phyloP scores from a whole-genome alignment of 129 eudicot species.

The Escallonia rubra region DNA sequence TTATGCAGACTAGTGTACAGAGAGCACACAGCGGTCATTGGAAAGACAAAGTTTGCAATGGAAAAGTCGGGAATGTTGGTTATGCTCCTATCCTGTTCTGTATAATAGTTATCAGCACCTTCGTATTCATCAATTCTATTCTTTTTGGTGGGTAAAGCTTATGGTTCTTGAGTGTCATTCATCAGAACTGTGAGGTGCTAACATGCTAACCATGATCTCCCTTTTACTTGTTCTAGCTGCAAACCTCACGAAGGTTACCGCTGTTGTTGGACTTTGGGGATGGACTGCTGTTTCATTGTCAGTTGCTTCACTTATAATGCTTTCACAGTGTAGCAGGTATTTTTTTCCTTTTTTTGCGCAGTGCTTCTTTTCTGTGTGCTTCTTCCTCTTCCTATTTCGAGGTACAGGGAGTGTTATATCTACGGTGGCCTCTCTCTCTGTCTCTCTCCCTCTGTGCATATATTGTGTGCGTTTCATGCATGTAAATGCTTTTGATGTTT shows the following conservation, averaged over 20 bases:
- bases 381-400: too few relatives aligned
- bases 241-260: constrained; percentile 70
- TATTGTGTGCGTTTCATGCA: too few relatives aligned
- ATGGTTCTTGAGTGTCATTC: neutral
- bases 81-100: constrained; percentile 75
- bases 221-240: constrained; percentile 53
- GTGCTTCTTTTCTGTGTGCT: too few relatives aligned
- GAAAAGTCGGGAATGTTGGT: constrained; percentile 42
- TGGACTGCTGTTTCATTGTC: constrained; percentile 80
- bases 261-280: constrained; percentile 93
- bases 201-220: constrained; percentile 23
- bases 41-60: constrained; percentile 42
- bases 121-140: constrained; percentile 71
- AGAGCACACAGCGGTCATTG: constrained; percentile 47
- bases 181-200: neutral
- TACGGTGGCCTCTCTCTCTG: too few relatives aligned
- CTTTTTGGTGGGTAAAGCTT: constrained; percentile 58
- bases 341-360: neutral
- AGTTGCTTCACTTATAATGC: constrained; percentile 59
- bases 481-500: too few relatives aligned
- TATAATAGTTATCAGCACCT: constrained; percentile 44
- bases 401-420: too few relatives aligned
- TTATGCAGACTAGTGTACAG: constrained; percentile 60
- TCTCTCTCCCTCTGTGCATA: too few relatives aligned
- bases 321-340: constrained; percentile 82